Conservation (phyloP, 208 protist species). For the Acanthamoeba sp. region DNA sequence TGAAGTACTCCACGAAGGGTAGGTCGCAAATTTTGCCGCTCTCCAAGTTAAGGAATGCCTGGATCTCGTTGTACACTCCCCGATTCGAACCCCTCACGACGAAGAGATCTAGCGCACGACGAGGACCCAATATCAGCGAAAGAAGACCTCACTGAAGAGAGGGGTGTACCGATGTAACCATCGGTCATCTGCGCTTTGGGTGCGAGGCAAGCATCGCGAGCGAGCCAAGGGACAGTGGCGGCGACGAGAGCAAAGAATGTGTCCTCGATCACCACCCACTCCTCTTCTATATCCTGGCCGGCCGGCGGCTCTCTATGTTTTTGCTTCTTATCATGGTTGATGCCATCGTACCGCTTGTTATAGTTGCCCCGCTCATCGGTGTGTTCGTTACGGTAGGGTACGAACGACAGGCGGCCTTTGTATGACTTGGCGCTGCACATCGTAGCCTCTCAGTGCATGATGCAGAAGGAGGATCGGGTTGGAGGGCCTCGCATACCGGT, state of each 20-base stretch:
- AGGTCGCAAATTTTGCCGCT: conserved; percentile 10
- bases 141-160: neutral
- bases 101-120: neutral
- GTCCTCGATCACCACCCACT: conserved; percentile 56
- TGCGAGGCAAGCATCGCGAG: conserved; percentile 46
- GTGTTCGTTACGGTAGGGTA: conserved; percentile 28
- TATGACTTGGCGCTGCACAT: conserved; percentile 17
- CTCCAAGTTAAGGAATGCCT: conserved; percentile 45
- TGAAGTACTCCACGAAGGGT: conserved; percentile 66
- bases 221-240: conserved; percentile 24
- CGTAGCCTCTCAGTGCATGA: neutral
- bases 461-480: neutral
- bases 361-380: conserved; percentile 47
- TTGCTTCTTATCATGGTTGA: conserved; percentile 53
- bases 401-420: conserved; percentile 37
- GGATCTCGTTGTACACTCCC: conserved; percentile 53
- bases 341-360: conserved; percentile 31
- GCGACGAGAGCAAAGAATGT: conserved; percentile 37
- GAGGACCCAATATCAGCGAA: neutral
- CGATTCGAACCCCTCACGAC: conserved; percentile 31
- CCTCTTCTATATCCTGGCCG: neutral
- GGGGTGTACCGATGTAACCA: conserved; percentile 2
- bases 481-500: neutral
- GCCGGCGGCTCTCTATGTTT: neutral
- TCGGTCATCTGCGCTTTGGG: conserved; percentile 38